Conservation (phyloP, 257 asterid species). For the Coffea canephora region DNA sequence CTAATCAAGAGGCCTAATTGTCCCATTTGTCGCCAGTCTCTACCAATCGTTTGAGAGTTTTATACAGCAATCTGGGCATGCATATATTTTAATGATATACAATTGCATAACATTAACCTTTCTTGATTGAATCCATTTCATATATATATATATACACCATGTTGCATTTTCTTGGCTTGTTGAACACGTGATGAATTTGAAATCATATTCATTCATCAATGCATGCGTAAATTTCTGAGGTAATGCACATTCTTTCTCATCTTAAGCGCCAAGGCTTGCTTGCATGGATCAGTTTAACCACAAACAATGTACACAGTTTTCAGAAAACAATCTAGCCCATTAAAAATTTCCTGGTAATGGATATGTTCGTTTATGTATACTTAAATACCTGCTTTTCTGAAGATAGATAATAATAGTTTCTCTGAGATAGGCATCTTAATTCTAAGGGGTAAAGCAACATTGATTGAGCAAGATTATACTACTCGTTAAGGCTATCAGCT, state of each 20-base stretch:
- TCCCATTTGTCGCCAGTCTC: conserved; percentile 15
- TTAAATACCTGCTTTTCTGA: background rate
- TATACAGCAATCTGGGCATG: background rate
- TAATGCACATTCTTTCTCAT: no score
- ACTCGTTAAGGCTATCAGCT: background rate
- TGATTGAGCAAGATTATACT: background rate
- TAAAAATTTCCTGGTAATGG: background rate
- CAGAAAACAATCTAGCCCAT: background rate
- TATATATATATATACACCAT: background rate
- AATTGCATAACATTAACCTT: background rate
- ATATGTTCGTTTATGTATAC: background rate
- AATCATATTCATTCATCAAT: background rate
- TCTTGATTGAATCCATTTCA: background rate
- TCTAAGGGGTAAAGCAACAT: background rate
- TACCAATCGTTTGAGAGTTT: background rate
- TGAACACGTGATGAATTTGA: background rate
- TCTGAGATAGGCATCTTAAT: background rate
- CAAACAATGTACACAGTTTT: no score
- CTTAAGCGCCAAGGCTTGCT: background rate
- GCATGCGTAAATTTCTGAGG: background rate
- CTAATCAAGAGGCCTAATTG: conserved; percentile 3
- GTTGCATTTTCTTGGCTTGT: background rate
- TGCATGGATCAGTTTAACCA: background rate
- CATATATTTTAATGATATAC: background rate
- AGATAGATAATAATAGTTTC: background rate